Percentiles rank a stretch among this genome's conserved stretches.
These are phyloP conservation scores for Lyophyllum semitale DNA, from an alignment of 768 basidiomycete genomes.

Conservation along the genomic window DNA sequence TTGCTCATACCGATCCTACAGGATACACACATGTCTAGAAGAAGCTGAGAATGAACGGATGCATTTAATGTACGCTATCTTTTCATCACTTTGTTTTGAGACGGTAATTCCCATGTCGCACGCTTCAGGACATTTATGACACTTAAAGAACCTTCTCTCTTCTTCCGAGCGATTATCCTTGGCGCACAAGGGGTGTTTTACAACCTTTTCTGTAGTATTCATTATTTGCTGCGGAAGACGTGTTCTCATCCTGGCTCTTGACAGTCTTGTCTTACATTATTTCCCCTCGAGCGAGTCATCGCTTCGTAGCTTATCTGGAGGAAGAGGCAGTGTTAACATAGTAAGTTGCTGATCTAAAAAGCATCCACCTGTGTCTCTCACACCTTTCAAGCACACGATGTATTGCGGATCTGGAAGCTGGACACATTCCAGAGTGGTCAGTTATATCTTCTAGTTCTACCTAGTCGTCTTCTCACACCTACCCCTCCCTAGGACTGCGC, in stretches of 20 bases:
- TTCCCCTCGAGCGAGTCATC: conserved; percentile 77
- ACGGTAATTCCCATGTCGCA: background rate
- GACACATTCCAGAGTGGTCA: conserved; percentile 80
- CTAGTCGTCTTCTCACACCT: background rate
- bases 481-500: conserved; percentile 50
- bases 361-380: conserved; percentile 1
- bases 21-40: conserved; percentile 92
- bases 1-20: conserved; percentile 55
- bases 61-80: conserved; percentile 75
- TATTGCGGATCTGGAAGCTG: conserved; percentile 81
- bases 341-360: conserved; percentile 41
- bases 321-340: conserved; percentile 96
- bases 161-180: conserved; percentile 82
- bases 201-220: conserved; percentile 74
- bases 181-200: conserved; percentile 93
- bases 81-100: background rate
- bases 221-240: conserved; percentile 10
- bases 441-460: conserved; percentile 15
- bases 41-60: conserved; percentile 98
- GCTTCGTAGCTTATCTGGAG: conserved; percentile 90
- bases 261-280: conserved; percentile 78
- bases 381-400: conserved; percentile 61
- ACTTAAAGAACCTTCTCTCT: conserved; percentile 73
- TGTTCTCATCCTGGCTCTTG: conserved; percentile 9
- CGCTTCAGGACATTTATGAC: conserved; percentile 89